phyloP scores from a whole-genome alignment of 345 rosid genomes.

The Camelina hispida region DNA sequence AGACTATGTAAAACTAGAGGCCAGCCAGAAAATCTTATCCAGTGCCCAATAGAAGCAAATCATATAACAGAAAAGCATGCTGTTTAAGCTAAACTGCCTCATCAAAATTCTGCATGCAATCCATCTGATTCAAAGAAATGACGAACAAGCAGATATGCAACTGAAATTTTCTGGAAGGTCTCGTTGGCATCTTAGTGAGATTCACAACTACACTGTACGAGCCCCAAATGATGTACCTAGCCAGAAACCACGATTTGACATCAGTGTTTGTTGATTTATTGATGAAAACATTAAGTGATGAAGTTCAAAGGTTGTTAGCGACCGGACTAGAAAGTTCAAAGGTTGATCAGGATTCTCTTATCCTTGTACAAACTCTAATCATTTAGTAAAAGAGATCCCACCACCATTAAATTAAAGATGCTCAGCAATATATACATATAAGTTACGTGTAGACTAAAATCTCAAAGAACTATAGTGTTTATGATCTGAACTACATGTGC shows the following conservation, averaged over 20 bases:
- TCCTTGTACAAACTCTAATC: no score
- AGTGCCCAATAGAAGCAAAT: slow-evolving; percentile 45
- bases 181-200: slow-evolving; percentile 81
- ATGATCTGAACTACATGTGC: background rate
- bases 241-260: slow-evolving; percentile 72
- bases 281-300: slow-evolving; percentile 71
- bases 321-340: slow-evolving; percentile 55
- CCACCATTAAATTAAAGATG: no score
- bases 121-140: slow-evolving; percentile 57
- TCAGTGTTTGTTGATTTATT: slow-evolving; percentile 73
- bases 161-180: slow-evolving; percentile 71
- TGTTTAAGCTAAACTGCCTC: slow-evolving; percentile 80
- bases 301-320: slow-evolving; percentile 85
- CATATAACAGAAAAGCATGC: slow-evolving; percentile 76
- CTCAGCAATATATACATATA: no score
- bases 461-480: background rate
- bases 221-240: slow-evolving; percentile 63
- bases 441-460: no score
- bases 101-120: slow-evolving; percentile 67
- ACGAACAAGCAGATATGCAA: slow-evolving; percentile 68
- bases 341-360: no score
- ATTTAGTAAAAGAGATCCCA: no score
- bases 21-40: slow-evolving; percentile 73
- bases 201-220: slow-evolving; percentile 86
- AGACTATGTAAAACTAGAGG: slow-evolving; percentile 80